Evolutionary conservation across 1,139 yeast species (phyloP), one percentile per base, ranked within the genome.

Genomic region (Yamadazyma atmosphaerica): DNA sequence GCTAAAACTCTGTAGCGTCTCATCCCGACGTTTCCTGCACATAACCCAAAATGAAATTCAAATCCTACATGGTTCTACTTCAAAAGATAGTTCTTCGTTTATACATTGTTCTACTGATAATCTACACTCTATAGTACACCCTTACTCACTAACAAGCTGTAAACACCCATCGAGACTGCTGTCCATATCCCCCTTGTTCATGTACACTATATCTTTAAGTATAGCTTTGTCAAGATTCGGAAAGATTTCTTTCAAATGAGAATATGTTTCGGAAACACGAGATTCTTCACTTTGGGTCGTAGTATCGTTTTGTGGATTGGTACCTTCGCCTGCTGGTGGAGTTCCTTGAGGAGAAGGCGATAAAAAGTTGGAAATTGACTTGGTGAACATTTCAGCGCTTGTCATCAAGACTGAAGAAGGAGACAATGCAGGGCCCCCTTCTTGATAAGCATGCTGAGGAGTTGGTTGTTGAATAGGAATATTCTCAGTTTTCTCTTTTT

Each of bases 181-280:
- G 18, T 90, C 95, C 15, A 86, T 72, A 37, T 84, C 71, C 16
- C 86, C 86, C 39, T 79, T 73, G 54, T 83, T 84, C 57, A 83
- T 79, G 2, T 67, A 64, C 21, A 87, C 73, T 3, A 89, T 83
- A 54, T 89, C 96, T 38, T 72, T 77, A 37, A 89, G 70, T 1
- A 89, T 67, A 1, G 77, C 83, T 29, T 66, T 65, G 49, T 88
- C 96, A 42, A 88, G 64, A 26, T 68, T 68, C 1, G 96, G 95
- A 60, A 89, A 88, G 79, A 89, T 86, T 39, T 81, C 82, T 22
- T 65, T 65, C 36, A 89, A 65, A 2, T 78, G 76, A 3, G 63
- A 64, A 35, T 60, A 67, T 0, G 68, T 54, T 27, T 56, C 55
- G 22, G 58, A 55, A 42, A 58, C 48, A 4, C 39, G 42, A 12